phyloP scores from a whole-genome alignment of 2,329 filamentous ascomycete species.

The Mycosphaerella sp. region DNA sequence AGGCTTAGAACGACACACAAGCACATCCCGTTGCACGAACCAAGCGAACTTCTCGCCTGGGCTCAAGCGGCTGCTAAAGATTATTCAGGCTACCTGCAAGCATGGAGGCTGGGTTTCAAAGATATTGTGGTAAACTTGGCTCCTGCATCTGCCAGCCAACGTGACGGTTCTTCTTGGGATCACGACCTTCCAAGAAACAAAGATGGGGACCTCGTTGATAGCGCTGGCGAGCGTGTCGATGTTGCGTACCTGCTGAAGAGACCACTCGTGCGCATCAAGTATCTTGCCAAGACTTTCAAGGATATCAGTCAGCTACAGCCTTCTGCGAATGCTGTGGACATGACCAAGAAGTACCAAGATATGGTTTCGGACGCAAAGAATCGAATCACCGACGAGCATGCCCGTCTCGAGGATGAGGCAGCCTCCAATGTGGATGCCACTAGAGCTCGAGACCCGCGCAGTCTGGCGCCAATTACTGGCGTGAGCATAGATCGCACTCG shows the following conservation, averaged over 20 bases:
- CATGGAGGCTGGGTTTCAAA: slow-evolving; percentile 90
- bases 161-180: slow-evolving; percentile 43
- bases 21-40: slow-evolving; percentile 67
- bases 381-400: slow-evolving; percentile 65
- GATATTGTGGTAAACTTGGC: slow-evolving; percentile 91
- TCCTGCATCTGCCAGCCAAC: slow-evolving; percentile 52
- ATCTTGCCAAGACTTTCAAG: slow-evolving; percentile 76
- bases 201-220: slow-evolving; percentile 53
- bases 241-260: slow-evolving; percentile 89
- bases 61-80: slow-evolving; percentile 69
- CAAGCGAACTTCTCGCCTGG: slow-evolving; percentile 71
- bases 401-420: slow-evolving; percentile 75
- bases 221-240: slow-evolving; percentile 82
- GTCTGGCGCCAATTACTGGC: slow-evolving; percentile 62
- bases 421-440: slow-evolving; percentile 77
- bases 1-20: slow-evolving; percentile 74
- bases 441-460: slow-evolving; percentile 71
- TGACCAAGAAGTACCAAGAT: slow-evolving; percentile 59
- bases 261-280: slow-evolving; percentile 80
- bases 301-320: slow-evolving; percentile 54
- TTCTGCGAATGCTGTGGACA: slow-evolving; percentile 53
- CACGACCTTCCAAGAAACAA: slow-evolving; percentile 53
- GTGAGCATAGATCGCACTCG: slow-evolving; percentile 68
- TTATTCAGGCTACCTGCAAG: slow-evolving; percentile 78
- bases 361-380: slow-evolving; percentile 72